Conservation (phyloP, 768 basidiomycete species). For the Sporobolomyces roseus region DNA sequence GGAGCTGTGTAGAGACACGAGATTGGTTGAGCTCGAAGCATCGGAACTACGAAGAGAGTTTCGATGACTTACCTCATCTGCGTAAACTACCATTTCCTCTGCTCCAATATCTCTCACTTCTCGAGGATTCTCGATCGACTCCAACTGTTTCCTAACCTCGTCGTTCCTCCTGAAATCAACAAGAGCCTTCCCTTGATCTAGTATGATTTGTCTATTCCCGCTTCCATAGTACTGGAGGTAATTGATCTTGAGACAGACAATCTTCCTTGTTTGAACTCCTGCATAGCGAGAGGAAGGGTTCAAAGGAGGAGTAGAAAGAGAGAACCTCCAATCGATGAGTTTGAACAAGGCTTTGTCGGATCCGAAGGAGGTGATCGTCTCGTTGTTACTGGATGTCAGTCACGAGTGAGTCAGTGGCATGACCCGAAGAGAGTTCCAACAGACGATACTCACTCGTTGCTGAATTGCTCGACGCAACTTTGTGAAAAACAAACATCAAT, state of each 20-base stretch:
- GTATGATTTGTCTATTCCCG: background rate
- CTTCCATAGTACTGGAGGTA: background rate
- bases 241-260: background rate
- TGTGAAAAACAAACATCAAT: background rate
- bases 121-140: background rate
- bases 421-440: background rate
- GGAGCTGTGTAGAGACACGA: background rate
- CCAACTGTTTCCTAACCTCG: too few species aligned
- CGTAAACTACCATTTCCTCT: background rate
- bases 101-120: too few species aligned
- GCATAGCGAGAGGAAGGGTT: background rate
- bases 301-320: slow-evolving; percentile 7
- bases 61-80: background rate
- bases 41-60: too few species aligned
- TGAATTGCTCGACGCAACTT: background rate
- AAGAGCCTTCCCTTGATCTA: too few species aligned
- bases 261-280: too few species aligned
- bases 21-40: background rate
- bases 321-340: slow-evolving; percentile 1
- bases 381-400: background rate
- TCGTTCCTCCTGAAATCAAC: too few species aligned
- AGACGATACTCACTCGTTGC: background rate
- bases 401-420: too few species aligned
- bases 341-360: background rate
- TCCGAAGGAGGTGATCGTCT: background rate